Evolutionary conservation across 176 grass and related monocot species (phyloP), one percentile per base, ranked within the genome.

Genomic region (Zoysia pacifica): DNA sequence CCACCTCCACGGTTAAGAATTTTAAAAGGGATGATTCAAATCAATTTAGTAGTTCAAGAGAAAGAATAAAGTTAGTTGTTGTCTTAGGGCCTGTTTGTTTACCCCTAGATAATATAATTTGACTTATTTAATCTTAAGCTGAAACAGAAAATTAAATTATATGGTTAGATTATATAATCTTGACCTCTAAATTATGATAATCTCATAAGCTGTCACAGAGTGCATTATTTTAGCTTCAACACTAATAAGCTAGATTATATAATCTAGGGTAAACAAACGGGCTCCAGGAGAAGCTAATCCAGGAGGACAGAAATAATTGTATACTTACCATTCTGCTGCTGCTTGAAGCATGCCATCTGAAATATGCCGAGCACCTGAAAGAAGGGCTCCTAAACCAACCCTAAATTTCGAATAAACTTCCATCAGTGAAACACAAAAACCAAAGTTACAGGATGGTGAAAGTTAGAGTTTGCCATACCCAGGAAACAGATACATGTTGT

Each of bases 401-500:
- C 95, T 98, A 79, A 74, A 83, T 86, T 80, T 87, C 44, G 7
- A 45, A 59, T 35, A 87, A 83, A 89, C 38, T 56, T 56, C 42
- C 62, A 73, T 91, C 37, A 81, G 71, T 6, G 67, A 43, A 89
- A 81, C 51, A 70, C 19, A 73, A 54, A 84, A 46, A 76, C 2
- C 49, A 39, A 59, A 67, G 52, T 11, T 65, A 5, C 43, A 55
- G 38, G 28, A 12, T 63, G 68, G 64, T 50, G 65, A 9, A 86
- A 47, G 28, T 35, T 36, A 61, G 58, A 82, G 4, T 52, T 88
- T 74, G 10, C 50, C 86, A 53, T 98, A 98, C 96, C 96, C 92
- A 79, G 96, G 96, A 94, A 98, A 98, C 48, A 98, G 72, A 87
- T 98, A 98, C 96, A 98, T 98, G 78, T 98, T 98, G 72, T 98